Base-by-base conservation (phyloP, 1,139 yeast species). In the Pichia terricola region DNA sequence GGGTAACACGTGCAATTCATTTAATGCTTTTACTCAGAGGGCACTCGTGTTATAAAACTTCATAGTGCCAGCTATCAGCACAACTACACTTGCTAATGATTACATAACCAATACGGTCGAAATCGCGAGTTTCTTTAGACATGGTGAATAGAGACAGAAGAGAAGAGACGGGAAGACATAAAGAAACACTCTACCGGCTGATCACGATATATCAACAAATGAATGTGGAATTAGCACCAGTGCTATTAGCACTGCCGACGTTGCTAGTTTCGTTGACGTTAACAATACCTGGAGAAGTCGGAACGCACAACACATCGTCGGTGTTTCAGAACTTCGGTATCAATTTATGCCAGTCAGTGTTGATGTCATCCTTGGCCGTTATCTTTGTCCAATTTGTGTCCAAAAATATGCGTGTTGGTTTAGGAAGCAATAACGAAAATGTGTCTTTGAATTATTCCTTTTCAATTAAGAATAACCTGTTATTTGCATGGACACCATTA, bases 241-340 rank as follows among this genome's bases (percentile, higher is more conserved):
- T 60, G 36, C 57, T 58, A 37, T 41, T 61, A 37, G 53, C 65
- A 2, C 43, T 62, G n/a, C 65, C 66, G 9, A 57, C 63, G 0
- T 45, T 61, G 11, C 44, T 57, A 36, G 53, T 59, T 10, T 61
- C 66, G 3, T 49, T 58, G 39, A 53, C 55, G 4, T 45, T 57
- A 25, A 51, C 58, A 8, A 44, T 48, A 25, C 26, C 31, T 16
- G 28, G 22, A 16, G 22, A 16, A 16, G 22, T 16, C 22, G 22
- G 22, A 16, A 16, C 22, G 22, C 22, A 16, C 22, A 16, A 16
- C 22, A 30, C 33, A 11, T 30, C 33, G 33, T 30, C 33, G 33
- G 10, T 30, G 33, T 30, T 30, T 11, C 11, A 30, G 8, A 11
- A 30, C 8, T 8, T 30, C 33, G 10, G 33, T 30, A 11, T 30